A percentile compares a stretch with the other conserved stretches of the same genome.
Evolutionary conservation across 768 basidiomycete genomes (phyloP).

Genomic region (Podaxis sp.): DNA sequence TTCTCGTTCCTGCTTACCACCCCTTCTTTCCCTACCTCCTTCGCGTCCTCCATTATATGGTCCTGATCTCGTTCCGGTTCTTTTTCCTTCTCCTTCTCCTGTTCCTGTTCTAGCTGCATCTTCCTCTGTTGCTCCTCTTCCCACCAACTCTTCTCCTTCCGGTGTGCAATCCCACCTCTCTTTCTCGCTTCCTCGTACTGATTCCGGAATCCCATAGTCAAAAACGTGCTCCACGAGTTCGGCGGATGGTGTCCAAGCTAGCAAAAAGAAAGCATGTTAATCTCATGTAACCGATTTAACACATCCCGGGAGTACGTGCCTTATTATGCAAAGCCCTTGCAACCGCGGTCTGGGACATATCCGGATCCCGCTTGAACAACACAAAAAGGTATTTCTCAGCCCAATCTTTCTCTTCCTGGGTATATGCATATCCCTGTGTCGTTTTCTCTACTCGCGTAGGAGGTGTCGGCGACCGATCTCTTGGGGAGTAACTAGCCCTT

Average conservation of each 20-base stretch:
- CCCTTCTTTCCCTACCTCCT: not conserved
- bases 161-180: slow-evolving; percentile 47
- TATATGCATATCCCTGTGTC: slow-evolving; percentile 37
- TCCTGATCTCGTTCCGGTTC: not conserved
- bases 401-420: slow-evolving; percentile 52
- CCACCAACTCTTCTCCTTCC: slow-evolving; percentile 37
- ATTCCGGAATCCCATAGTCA: slow-evolving; percentile 30
- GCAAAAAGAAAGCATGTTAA: not conserved
- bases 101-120: not conserved
- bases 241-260: slow-evolving; percentile 63
- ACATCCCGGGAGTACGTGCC: slow-evolving; percentile 30
- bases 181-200: slow-evolving; percentile 50
- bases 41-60: not conserved
- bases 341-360: slow-evolving; percentile 38
- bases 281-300: not conserved
- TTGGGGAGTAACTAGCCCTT: slow-evolving; percentile 3
- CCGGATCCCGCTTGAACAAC: slow-evolving; percentile 47
- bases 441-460: not conserved
- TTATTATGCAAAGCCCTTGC: slow-evolving; percentile 41
- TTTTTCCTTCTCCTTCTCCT: not conserved
- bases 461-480: slow-evolving; percentile 5
- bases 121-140: slow-evolving; percentile 16
- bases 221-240: slow-evolving; percentile 49
- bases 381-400: slow-evolving; percentile 41
- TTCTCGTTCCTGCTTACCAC: slow-evolving; percentile 6